phyloP scores from a whole-genome alignment of 2,329 filamentous ascomycete species.

The Corniculantispora saksenae region DNA sequence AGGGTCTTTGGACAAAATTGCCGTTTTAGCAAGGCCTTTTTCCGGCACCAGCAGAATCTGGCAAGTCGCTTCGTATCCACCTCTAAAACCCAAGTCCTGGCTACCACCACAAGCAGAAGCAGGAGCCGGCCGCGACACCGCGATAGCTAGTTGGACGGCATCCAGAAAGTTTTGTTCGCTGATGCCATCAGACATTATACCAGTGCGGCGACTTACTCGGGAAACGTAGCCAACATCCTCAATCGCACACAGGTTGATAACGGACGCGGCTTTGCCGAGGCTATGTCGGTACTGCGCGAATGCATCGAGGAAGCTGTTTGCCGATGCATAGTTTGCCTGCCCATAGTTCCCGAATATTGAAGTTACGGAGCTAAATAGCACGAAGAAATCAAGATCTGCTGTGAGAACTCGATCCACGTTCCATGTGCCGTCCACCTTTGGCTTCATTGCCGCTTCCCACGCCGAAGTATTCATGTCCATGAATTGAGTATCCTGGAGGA shows the following conservation, averaged over 20 bases:
- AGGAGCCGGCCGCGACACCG: not conserved
- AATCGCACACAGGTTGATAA: conserved; percentile 38
- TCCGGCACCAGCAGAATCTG: too few relatives aligned
- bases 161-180: not conserved
- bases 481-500: conserved; percentile 28
- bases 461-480: conserved; percentile 29
- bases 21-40: too few relatives aligned
- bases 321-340: conserved; percentile 44
- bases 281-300: conserved; percentile 37
- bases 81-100: too few relatives aligned
- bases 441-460: conserved; percentile 27
- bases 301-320: conserved; percentile 42
- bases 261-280: conserved; percentile 20
- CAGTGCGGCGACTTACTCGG: not conserved
- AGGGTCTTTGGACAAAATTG: too few relatives aligned
- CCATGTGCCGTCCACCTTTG: conserved; percentile 38
- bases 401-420: conserved; percentile 33
- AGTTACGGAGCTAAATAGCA: conserved; percentile 34
- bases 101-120: too few relatives aligned
- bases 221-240: conserved; percentile 38
- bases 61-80: too few relatives aligned
- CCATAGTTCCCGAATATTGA: conserved; percentile 34
- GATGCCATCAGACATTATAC: not conserved
- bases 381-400: conserved; percentile 37
- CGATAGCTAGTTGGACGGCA: not conserved